phyloP scores from a whole-genome alignment of 2,329 filamentous ascomycete genomes.

The Atkinsonella texensis region DNA sequence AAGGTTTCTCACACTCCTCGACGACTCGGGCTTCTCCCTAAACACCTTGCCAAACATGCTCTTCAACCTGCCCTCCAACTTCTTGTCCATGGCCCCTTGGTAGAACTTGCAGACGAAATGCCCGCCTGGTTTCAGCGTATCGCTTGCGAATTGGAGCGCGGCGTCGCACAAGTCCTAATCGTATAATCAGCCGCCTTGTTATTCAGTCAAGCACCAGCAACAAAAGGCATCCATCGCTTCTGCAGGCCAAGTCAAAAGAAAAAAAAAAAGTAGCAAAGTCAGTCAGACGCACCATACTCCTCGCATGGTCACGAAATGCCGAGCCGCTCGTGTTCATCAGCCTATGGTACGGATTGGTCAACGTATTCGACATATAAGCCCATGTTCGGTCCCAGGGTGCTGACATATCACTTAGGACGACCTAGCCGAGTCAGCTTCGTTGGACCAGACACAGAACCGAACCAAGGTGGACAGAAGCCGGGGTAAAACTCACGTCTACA shows the following conservation, averaged over 20 bases:
- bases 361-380: conserved; percentile 71
- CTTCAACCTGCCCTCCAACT: conserved; percentile 61
- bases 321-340: conserved; percentile 98
- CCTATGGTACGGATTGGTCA: conserved; percentile 95
- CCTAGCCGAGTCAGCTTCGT: conserved; percentile 23
- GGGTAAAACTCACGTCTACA: conserved; percentile 51
- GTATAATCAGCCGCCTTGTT: no score
- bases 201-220: no score
- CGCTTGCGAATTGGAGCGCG: conserved; percentile 72
- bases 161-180: conserved; percentile 76
- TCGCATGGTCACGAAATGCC: conserved; percentile 73
- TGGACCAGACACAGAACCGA: not conserved
- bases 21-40: conserved; percentile 85
- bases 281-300: conserved; percentile 70
- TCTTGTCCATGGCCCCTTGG: conserved; percentile 76
- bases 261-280: not conserved
- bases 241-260: no score
- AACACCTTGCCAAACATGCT: conserved; percentile 69
- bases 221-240: no score
- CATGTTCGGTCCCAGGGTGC: conserved; percentile 79
- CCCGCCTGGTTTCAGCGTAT: conserved; percentile 70
- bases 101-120: conserved; percentile 98
- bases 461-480: no score
- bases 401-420: conserved; percentile 98
- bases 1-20: conserved; percentile 57